Evolutionary conservation across 2,329 filamentous ascomycete genomes (phyloP), one percentile per base, ranked within the genome.

Genomic region (Rutstroemia sp.): DNA sequence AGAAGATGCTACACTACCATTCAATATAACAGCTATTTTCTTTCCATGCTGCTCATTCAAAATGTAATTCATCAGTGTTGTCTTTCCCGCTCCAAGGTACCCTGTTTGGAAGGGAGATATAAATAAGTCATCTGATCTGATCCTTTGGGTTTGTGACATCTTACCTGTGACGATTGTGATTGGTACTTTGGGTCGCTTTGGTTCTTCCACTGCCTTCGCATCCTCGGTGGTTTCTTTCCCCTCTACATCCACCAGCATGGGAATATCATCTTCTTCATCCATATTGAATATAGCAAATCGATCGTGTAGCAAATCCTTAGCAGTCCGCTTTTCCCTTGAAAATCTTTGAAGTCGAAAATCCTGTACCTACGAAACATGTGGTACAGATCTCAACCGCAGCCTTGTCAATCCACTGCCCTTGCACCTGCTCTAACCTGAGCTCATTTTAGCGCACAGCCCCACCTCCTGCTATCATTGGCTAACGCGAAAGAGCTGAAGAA

Each of bases 1-100:
- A 37, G 27, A 59, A 78, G 70, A 68, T 67, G 73, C 58, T 30
- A 23, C 42, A 66, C 46, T 60, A 76, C 89, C 91, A 72, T 99
- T 99, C 76, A 99, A 82, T 57, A 99, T 97, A 14, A 99, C 94
- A 10, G 94, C 94, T 70, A 99, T 94, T 68, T 91, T 96, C 78
- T 97, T 97, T 71, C 92, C 92, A 78, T 99, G 94, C 59, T 92
- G 86, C 57, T 92, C 91, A 27, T 88, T 95, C 52, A 99, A 77
- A 60, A 99, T 97, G 71, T 97, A 96, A 71, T 99, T 97, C 57
- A 99, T 77, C 30, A 97, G 73, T 0, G 92, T 97, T 0, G 92
- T 97, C 73, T 99, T 99, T 17, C 94, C 94, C 8, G 94, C 90
- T 17, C 94, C 94, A 4, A 99, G 80, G 68, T 99, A 99, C 3